Percentiles rank a stretch among this genome's conserved stretches.
These are phyloP conservation scores for Ceraceosorus guamensis DNA, from an alignment of 1,284 basidiomycete species.

Conservation along the genomic window DNA sequence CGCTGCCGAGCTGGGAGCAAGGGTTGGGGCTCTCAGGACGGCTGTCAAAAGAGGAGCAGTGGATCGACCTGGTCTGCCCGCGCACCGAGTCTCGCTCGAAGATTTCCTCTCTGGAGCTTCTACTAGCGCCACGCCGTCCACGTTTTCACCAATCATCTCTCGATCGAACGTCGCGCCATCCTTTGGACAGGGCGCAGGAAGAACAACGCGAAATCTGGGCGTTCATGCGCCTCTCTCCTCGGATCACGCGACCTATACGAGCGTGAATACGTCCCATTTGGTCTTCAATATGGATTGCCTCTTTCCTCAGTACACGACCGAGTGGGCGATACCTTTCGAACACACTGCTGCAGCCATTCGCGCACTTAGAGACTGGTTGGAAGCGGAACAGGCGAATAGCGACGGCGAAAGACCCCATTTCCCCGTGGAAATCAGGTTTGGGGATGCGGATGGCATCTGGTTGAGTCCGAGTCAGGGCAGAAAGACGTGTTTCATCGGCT, in stretches of 20 bases:
- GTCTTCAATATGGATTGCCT: conserved; percentile 49
- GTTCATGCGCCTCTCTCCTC: conserved; percentile 2
- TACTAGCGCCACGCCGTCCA: neutral
- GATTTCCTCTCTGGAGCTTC: neutral
- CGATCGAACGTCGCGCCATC: too few species aligned
- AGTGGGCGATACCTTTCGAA: conserved; percentile 80
- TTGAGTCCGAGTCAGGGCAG: conserved; percentile 76
- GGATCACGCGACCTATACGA: neutral
- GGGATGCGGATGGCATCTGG: conserved; percentile 83
- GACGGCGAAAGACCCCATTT: conserved; percentile 79
- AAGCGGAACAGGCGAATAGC: conserved; percentile 60
- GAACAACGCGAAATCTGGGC: too few species aligned
- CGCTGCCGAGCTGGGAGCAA: neutral
- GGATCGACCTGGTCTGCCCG: neutral
- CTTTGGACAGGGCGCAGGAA: too few species aligned
- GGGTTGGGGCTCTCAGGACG: conserved; percentile 12
- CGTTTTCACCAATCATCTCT: neutral
- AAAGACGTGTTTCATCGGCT: conserved; percentile 85
- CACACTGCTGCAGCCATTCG: conserved; percentile 58
- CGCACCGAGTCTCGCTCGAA: conserved; percentile 1
- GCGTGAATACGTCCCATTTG: conserved; percentile 31
- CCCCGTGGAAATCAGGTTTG: conserved; percentile 86
- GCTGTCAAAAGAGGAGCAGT: conserved; percentile 8
- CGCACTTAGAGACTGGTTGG: conserved; percentile 70
- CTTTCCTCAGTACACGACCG: conserved; percentile 51